Evolutionary conservation across 805 yeast genomes (phyloP).

Genomic region (Pichia gijzeniarum): DNA sequence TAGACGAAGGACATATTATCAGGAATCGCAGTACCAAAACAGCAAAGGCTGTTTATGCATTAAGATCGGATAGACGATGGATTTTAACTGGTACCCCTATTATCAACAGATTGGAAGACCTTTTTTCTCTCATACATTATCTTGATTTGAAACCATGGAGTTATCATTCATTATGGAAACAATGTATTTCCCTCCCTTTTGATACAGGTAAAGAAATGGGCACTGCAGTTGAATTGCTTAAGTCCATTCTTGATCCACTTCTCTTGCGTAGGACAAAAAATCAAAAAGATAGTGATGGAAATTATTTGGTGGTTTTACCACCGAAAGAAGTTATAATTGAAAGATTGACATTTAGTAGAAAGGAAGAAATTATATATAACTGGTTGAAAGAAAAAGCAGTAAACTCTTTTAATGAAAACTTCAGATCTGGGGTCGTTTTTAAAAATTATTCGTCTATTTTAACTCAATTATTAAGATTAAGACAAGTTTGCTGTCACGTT

Average conservation of each 20-base stretch:
- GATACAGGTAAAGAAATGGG: slow-evolving; percentile 57
- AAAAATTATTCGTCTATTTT: slow-evolving; percentile 72
- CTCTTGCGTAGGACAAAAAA: slow-evolving; percentile 78
- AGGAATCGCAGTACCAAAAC: slow-evolving; percentile 74
- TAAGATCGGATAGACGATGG: slow-evolving; percentile 71
- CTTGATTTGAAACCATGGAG: slow-evolving; percentile 86
- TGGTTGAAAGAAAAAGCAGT: slow-evolving; percentile 66
- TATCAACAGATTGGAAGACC: slow-evolving; percentile 79
- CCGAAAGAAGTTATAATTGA: slow-evolving; percentile 66
- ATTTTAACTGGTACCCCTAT: slow-evolving; percentile 90
- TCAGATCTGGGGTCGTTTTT: slow-evolving; percentile 60
- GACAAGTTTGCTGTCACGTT: slow-evolving; percentile 87
- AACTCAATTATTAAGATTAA: slow-evolving; percentile 72
- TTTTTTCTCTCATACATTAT: slow-evolving; percentile 70
- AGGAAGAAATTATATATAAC: slow-evolving; percentile 60
- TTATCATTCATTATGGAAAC: slow-evolving; percentile 78
- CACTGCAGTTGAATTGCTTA: slow-evolving; percentile 77
- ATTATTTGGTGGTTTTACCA: slow-evolving; percentile 70
- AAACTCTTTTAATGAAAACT: slow-evolving; percentile 49
- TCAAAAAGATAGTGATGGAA: slow-evolving; percentile 71
- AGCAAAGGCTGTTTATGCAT: slow-evolving; percentile 65
- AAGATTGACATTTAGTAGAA: slow-evolving; percentile 55
- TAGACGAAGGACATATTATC: slow-evolving; percentile 90
- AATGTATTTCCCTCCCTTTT: slow-evolving; percentile 78
- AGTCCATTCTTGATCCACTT: slow-evolving; percentile 77